phyloP scores from a whole-genome alignment of 192 early-diverging fungal species.

The Backusella macrospora region DNA sequence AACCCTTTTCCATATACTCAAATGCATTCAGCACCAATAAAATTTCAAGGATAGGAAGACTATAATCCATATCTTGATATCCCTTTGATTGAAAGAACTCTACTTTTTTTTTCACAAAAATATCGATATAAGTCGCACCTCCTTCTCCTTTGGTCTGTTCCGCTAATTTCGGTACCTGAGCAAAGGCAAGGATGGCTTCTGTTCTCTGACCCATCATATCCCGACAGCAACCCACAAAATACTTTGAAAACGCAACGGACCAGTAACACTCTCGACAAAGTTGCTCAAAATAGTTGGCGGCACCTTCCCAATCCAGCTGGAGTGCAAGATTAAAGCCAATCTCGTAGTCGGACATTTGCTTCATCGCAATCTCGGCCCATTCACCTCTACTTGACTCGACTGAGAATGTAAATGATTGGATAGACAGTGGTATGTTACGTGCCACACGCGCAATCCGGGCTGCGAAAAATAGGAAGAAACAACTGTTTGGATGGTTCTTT shows the following conservation, averaged over 20 bases:
- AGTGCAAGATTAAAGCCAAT: slow-evolving; percentile 52
- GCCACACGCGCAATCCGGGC: slow-evolving; percentile 47
- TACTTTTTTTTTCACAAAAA: slow-evolving; percentile 17
- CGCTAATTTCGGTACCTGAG: slow-evolving; percentile 44
- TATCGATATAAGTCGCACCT: slow-evolving; percentile 31
- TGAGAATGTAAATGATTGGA: slow-evolving; percentile 27
- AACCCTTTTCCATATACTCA: slow-evolving; percentile 44
- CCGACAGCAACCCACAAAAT: slow-evolving; percentile 46
- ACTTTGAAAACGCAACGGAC: slow-evolving; percentile 51
- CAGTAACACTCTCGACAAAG: slow-evolving; percentile 44
- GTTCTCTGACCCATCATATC: slow-evolving; percentile 62
- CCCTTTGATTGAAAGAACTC: slow-evolving; percentile 13
- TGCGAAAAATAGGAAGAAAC: slow-evolving; percentile 53
- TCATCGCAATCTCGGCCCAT: slow-evolving; percentile 44
- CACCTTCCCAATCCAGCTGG: slow-evolving; percentile 46
- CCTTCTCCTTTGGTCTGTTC: slow-evolving; percentile 35
- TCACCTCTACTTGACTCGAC: slow-evolving; percentile 24
- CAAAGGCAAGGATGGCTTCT: slow-evolving; percentile 70
- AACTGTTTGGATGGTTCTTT: slow-evolving; percentile 39
- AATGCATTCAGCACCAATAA: slow-evolving; percentile 52
- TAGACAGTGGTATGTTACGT: slow-evolving; percentile 27
- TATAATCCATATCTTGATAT: slow-evolving; percentile 36
- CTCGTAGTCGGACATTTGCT: slow-evolving; percentile 49
- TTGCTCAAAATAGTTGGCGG: slow-evolving; percentile 43
- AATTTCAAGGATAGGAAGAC: slow-evolving; percentile 48